Evolutionary conservation across 306 rosid genomes (phyloP).

Genomic region (Casuarina glauca): DNA sequence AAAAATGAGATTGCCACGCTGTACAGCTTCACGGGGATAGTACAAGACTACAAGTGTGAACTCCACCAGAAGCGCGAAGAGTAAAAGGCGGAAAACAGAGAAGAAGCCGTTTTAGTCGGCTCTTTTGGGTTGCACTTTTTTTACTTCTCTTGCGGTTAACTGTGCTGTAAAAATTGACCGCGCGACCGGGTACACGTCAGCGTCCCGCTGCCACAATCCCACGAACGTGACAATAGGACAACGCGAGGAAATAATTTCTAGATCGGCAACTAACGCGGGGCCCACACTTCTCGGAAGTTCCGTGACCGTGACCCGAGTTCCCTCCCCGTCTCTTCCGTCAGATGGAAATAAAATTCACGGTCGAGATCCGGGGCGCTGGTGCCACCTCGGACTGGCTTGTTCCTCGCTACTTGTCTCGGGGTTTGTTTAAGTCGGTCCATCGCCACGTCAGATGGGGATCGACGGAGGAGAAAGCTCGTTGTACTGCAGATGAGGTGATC

Average conservation of each 20-base stretch:
- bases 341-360: constrained; percentile 37
- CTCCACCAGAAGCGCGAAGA: constrained; percentile 47
- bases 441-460: constrained; percentile 65
- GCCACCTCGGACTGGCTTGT: constrained; percentile 61
- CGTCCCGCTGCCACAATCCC: constrained; percentile 49
- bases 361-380: constrained; percentile 24
- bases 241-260: constrained; percentile 65
- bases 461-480: constrained; percentile 30
- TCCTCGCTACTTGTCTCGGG: constrained; percentile 35
- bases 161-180: constrained; percentile 38
- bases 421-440: constrained; percentile 11
- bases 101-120: constrained; percentile 2
- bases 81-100: constrained; percentile 21
- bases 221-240: constrained; percentile 89
- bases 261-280: constrained; percentile 69
- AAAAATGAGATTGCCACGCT: constrained; percentile 38
- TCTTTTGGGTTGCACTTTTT: not conserved
- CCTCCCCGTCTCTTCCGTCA: constrained; percentile 34
- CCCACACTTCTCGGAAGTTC: constrained; percentile 88
- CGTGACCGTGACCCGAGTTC: constrained; percentile 75
- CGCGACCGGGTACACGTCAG: constrained; percentile 54
- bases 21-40: constrained; percentile 22
- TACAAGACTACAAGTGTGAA: constrained; percentile 24
- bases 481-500: constrained; percentile 38
- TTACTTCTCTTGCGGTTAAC: constrained; percentile 7